Base-by-base conservation (phyloP, 352 stramenopile genomes). In the Globisporangium acanthophoron region DNA sequence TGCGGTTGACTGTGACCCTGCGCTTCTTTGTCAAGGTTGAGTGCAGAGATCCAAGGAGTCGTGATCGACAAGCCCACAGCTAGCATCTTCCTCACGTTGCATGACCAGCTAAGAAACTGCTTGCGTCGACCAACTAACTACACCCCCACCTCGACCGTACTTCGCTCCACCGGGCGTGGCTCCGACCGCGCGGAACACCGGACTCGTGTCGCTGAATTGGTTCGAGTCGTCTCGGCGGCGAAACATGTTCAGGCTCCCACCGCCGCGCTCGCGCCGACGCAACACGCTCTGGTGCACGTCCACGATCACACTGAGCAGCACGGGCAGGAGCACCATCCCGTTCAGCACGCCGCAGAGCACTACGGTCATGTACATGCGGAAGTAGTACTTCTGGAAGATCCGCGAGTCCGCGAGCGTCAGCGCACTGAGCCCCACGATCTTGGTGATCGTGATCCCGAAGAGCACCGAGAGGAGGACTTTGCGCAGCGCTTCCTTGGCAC, bases 341-440 rank as follows among this genome's bases (percentile, higher is more conserved):
- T 90, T 91, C 39, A 96, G 78, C 20, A 88, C 80, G 35, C 87
- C 88, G 51, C 85, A 87, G 27, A 89, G 57, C 41, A 96, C 76
- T 18, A 89, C 74, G 20, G 62, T 65, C 71, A 92, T 87, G 71
- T 96, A 96, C 87, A 96, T 96, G 54, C 87, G 78, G 67, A 95
- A 96, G 69, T 93, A 96, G 67, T 96, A 96, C 61, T 95, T 85
- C 59, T 88, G 84, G 64, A 96, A 96, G 54, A 96, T 72, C 27
- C 84, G 80, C 63, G 75, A 91, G 48, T 87, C 68, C n/a, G 88
- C 87, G 31, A 96, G 76, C 20, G 79, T 85, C 44, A 96, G 59
- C 13, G 91, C 80, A 46, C 76, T 84, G n/a, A 96, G 65, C 48
- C 86, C 87, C 6, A 92, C 81, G 41, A 94, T 50, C 61, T 95